Base-by-base conservation (phyloP, 768 basidiomycete genomes). In the Lyophyllum atratum region DNA sequence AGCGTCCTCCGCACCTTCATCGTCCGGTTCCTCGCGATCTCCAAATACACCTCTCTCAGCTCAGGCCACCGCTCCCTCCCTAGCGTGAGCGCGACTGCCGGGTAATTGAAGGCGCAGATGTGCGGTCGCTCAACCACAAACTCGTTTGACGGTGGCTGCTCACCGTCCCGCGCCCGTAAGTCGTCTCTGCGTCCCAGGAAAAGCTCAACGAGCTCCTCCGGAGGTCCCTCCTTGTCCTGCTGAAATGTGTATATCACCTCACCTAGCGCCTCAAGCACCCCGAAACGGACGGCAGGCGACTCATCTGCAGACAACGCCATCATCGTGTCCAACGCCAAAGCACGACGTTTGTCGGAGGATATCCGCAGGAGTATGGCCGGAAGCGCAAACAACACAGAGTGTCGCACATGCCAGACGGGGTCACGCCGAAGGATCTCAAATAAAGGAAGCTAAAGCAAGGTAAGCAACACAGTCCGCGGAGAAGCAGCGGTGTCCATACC, bases 71-170 rank as follows among this genome's bases (percentile, higher is more conserved):
- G 82, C 1, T 73, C 71, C 12, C 75, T 74, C 4, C 96, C 96
- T 25, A 97, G 76, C 0, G 94, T 90, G 5, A 94, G 79, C 3
- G 87, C 85, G 8, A 98, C 91, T 6, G 94, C 95, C 22, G 96
- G 96, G 66, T 91, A 90, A 73, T 97, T 93, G 74, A 93, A 94
- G 5, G 91, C 91, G 68, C 89, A 90, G 42, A 92, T 85, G 21
- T 92, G 76, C 1, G 89, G 83, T 11, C 92, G 85, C 48, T 87
- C 82, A 3, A 86, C 82, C 65, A 85, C 82, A 33, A 74, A 70
- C 54, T 81, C 79, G 58, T 79, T 43, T 1, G 69, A 64, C 15
- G 60, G 49, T 25, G 63, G 60, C 56, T 68, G 75, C 56, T 75
- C 72, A 17, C 73, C 77, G 49, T 79, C 74, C 37, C 76, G 73